These are phyloP conservation scores for Eimeria falciformis DNA, from an alignment of 169 alveolate genomes.

Conservation along the genomic window DNA sequence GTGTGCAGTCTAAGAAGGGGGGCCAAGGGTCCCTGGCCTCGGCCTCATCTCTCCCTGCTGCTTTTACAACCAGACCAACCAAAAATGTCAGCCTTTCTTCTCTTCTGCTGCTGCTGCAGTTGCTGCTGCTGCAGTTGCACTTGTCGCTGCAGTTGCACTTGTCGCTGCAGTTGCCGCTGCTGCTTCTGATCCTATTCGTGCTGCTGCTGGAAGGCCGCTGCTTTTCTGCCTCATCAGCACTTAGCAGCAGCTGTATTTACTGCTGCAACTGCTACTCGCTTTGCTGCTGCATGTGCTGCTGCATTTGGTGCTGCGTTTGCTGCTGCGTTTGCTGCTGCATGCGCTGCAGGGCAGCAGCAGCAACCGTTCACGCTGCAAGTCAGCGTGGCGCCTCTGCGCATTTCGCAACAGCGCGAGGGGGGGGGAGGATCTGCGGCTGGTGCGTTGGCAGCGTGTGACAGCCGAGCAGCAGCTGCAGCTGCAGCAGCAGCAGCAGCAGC, in stretches of 20 bases:
- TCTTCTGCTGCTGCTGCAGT: neutral
- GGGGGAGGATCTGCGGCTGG: neutral
- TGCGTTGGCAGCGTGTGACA: constrained; percentile 19
- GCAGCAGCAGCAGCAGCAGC: constrained; percentile 44
- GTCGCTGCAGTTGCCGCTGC: neutral
- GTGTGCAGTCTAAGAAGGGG: no score
- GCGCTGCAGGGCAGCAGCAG: neutral
- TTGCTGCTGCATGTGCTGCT: neutral
- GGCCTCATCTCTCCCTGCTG: no score
- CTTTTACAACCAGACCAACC: neutral
- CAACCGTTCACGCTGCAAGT: neutral
- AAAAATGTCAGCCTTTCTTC: neutral
- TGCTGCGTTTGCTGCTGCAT: neutral
- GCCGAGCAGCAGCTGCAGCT: constrained; percentile 21
- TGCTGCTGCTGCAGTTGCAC: neutral
- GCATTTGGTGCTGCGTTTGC: neutral
- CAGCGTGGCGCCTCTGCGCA: constrained; percentile 13
- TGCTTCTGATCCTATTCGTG: neutral
- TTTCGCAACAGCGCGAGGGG: neutral
- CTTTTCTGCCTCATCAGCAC: neutral
- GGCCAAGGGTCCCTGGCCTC: no score
- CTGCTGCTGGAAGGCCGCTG: neutral
- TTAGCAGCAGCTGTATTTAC: neutral
- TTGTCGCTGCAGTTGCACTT: neutral
- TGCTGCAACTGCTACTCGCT: neutral